phyloP scores from a whole-genome alignment of 2,329 filamentous ascomycete species.

The Fusarium albidum region DNA sequence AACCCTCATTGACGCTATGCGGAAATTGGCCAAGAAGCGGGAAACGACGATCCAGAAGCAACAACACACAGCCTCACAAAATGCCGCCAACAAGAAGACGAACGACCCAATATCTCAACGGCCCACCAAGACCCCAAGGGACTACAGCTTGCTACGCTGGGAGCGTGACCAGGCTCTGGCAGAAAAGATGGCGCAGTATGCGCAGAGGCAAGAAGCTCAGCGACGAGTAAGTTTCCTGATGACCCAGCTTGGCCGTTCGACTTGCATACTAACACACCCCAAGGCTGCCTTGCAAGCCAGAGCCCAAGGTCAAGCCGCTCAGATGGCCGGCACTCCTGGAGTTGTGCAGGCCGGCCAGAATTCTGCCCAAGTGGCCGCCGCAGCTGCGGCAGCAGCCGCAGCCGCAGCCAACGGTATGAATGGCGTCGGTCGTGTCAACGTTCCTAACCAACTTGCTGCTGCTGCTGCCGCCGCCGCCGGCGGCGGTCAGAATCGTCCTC shows the following conservation, averaged over 20 bases:
- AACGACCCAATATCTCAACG: slow-evolving; percentile 67
- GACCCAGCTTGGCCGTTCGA: slow-evolving; percentile 1
- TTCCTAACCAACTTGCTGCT: slow-evolving; percentile 55
- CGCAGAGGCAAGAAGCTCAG: slow-evolving; percentile 67
- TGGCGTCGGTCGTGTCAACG: slow-evolving; percentile 49
- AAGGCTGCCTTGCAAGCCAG: slow-evolving; percentile 57
- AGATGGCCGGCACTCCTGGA: slow-evolving; percentile 54
- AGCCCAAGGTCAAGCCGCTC: slow-evolving; percentile 54
- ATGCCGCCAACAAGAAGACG: slow-evolving; percentile 83
- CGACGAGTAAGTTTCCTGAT: slow-evolving; percentile 57
- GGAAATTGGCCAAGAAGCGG: slow-evolving; percentile 93
- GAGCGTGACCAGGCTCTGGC: slow-evolving; percentile 79
- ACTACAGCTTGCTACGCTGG: slow-evolving; percentile 89
- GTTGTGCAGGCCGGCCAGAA: slow-evolving; percentile 43
- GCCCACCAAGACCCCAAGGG: slow-evolving; percentile 79
- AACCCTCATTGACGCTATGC: slow-evolving; percentile 91
- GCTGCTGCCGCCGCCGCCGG: slow-evolving; percentile 51
- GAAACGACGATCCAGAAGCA: slow-evolving; percentile 88
- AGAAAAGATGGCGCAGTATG: slow-evolving; percentile 65
- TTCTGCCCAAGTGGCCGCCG: slow-evolving; percentile 39
- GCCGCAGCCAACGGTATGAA: slow-evolving; percentile 41
- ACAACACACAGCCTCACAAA: slow-evolving; percentile 79
- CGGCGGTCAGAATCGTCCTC: slow-evolving; percentile 56
- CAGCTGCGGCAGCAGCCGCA: slow-evolving; percentile 28
- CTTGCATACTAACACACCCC: slow-evolving; percentile 37